Base-by-base conservation (phyloP, 2,329 filamentous ascomycete species). In the Fusarium lateritium region DNA sequence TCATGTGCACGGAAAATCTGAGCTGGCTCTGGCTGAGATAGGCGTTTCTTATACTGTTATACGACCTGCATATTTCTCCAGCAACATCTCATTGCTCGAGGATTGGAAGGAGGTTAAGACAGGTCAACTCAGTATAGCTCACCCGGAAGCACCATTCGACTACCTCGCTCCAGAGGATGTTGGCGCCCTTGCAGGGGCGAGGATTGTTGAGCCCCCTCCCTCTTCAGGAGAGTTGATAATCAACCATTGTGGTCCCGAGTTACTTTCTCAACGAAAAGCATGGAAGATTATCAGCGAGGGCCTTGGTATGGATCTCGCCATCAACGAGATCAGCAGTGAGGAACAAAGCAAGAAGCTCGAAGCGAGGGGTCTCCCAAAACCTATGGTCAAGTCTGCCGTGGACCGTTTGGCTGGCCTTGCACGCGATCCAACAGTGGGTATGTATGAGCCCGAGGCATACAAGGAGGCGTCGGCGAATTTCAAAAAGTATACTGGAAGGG, bases 101-200 rank as follows among this genome's bases (percentile, higher is more conserved):
- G 63, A 67, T 8, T 65, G 49, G 38, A 43, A 50, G 0, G 38
- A 56, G 3, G 47, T 67, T 3, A 67, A 46, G 24, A 31, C n/a
- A 0, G 64, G 64, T 7, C 9, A 31, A 6, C 42, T 58, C 0
- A 47, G 36, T 19, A 11, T 53, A 14, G 47, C 46, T 4, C 33
- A 52, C 2, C 57, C 52, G 2, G 51, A 50, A 2, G 47, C 63
- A 8, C 26, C 45, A 0, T 62, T 56, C 11, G 64, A 67, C 6
- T 67, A 67, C 14, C 47, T 67, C 4, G 64, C 64, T 1, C 63
- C 64, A 7, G 63, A 67, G 7, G 64, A 67, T 4, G 40, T 67
- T 6, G 64, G 57, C 1, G 22, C 19, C 3, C 46, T 67, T 5
- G 40, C 61, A 11, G 64, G 64, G 3, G 47, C 52, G 3, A 28